Conservation (phyloP, 306 rosid genomes). For the Elaeagnus macrophylla region DNA sequence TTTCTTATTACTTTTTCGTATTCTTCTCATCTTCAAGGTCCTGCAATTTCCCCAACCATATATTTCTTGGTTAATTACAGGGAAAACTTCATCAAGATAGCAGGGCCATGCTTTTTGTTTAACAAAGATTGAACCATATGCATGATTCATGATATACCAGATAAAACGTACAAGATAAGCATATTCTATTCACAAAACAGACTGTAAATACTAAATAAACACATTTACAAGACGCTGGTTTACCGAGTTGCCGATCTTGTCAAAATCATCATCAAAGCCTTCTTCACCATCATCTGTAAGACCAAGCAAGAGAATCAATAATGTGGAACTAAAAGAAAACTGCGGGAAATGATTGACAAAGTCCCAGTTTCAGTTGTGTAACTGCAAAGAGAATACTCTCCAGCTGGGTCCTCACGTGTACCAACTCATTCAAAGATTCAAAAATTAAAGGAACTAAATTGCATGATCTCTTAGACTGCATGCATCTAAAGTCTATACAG, state of each 20-base stretch:
- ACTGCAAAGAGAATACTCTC: not conserved
- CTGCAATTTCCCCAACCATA: too few species aligned
- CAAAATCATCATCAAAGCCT: conserved; percentile 42
- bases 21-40: too few species aligned
- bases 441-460: not conserved
- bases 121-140: too few species aligned
- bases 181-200: too few species aligned
- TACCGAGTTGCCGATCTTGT: conserved; percentile 50
- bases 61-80: too few species aligned
- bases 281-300: conserved; percentile 37
- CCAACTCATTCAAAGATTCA: not conserved
- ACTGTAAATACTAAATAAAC: too few species aligned
- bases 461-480: not conserved
- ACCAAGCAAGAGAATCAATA: conserved; percentile 18
- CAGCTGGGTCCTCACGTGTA: too few species aligned
- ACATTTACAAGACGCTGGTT: not conserved
- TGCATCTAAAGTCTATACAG: not conserved
- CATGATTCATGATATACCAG: too few species aligned
- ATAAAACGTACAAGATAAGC: too few species aligned
- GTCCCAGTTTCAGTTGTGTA: not conserved
- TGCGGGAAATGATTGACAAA: not conserved
- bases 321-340: not conserved
- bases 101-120: too few species aligned
- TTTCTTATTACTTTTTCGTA: too few species aligned
- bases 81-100: too few species aligned